Evolutionary conservation across 177 flowering plant species (phyloP).

Genomic region (Telopea speciosissima): DNA sequence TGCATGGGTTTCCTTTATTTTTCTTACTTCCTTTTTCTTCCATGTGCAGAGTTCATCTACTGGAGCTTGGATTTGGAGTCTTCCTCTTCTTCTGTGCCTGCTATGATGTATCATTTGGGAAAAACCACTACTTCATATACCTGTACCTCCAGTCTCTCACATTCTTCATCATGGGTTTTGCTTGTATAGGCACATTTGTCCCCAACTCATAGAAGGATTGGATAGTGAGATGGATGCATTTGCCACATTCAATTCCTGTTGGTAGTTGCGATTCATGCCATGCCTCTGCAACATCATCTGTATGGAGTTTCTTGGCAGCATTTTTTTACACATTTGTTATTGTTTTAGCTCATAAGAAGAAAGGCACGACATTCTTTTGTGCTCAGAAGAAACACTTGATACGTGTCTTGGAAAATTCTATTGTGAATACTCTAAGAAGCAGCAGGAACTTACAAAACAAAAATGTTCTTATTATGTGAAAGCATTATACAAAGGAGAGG

Average conservation of each 20-base stretch:
- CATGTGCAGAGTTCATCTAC: slow-evolving; percentile 13
- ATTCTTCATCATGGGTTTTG: slow-evolving; percentile 58
- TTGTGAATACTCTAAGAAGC: slow-evolving; percentile 34
- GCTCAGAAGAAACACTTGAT: slow-evolving; percentile 17
- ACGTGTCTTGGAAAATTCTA: slow-evolving; percentile 11
- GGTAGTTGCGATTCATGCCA: too few species aligned
- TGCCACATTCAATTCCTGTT: neutral
- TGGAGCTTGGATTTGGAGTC: slow-evolving; percentile 46
- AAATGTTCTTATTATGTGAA: slow-evolving; percentile 10
- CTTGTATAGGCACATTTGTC: slow-evolving; percentile 58
- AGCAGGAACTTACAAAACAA: slow-evolving; percentile 4
- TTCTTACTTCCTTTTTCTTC: neutral
- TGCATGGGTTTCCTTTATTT: too few species aligned
- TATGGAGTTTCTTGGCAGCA: neutral
- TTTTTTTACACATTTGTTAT: slow-evolving; percentile 9
- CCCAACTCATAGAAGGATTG: slow-evolving; percentile 31
- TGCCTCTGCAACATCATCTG: slow-evolving; percentile 3
- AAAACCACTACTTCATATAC: slow-evolving; percentile 44
- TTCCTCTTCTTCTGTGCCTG: slow-evolving; percentile 52
- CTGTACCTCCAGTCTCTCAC: slow-evolving; percentile 51
- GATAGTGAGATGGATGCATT: neutral
- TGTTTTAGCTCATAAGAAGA: slow-evolving; percentile 20
- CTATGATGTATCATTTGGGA: slow-evolving; percentile 48
- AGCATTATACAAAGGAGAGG: slow-evolving; percentile 14
- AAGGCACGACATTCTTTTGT: slow-evolving; percentile 19